These are phyloP conservation scores for Podochytrium sp. DNA, from an alignment of 192 early-diverging fungal genomes.

Conservation along the genomic window DNA sequence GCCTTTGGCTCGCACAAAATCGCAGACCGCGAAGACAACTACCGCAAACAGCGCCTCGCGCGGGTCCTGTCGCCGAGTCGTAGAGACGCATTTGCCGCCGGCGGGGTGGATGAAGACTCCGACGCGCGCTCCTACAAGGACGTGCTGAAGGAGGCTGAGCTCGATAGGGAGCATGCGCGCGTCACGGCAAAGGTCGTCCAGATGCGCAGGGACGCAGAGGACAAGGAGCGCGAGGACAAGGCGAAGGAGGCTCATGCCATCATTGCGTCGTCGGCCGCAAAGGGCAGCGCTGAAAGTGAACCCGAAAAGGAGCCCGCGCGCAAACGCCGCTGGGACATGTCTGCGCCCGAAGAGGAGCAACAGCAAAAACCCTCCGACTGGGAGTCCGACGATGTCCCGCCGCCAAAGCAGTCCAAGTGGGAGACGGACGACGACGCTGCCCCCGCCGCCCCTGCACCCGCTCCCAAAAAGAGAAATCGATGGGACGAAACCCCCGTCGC, in stretches of 20 bases:
- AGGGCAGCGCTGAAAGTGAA: constrained; percentile 47
- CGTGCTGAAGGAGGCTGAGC: constrained; percentile 82
- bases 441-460: constrained; percentile 43
- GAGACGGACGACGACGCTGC: constrained; percentile 74
- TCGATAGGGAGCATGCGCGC: constrained; percentile 81
- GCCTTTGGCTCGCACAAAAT: constrained; percentile 58
- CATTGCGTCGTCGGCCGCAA: constrained; percentile 1
- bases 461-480: constrained; percentile 64
- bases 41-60: constrained; percentile 76
- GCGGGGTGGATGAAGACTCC: constrained; percentile 40
- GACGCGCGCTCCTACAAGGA: constrained; percentile 79
- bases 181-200: constrained; percentile 73
- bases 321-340: constrained; percentile 86
- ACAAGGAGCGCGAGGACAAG: constrained; percentile 71
- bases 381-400: not conserved
- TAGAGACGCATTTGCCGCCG: constrained; percentile 26
- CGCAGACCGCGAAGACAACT: constrained; percentile 85
- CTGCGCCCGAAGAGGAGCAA: not conserved
- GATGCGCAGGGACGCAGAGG: constrained; percentile 68
- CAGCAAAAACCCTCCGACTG: constrained; percentile 41
- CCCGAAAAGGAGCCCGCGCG: constrained; percentile 44
- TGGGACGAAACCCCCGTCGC: constrained; percentile 84
- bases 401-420: constrained; percentile 54
- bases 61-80: constrained; percentile 82
- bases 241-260: constrained; percentile 68